Conservation (phyloP, 2,329 filamentous ascomycete species). For the Pyricularia sp. region DNA sequence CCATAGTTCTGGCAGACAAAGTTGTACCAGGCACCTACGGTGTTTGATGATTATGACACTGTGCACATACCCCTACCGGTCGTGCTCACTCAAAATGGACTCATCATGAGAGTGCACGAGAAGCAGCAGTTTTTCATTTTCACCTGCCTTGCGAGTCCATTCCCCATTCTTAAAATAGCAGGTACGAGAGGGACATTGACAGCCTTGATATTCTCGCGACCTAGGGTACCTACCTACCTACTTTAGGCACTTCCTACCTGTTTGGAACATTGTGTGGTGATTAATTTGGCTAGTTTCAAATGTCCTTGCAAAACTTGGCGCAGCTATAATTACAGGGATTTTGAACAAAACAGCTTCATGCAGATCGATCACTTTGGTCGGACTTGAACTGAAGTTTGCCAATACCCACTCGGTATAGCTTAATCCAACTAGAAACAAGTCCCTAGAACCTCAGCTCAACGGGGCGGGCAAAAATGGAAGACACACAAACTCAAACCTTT, state of each 20-base stretch:
- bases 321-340: neutral
- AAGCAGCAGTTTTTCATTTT: neutral
- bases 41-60: neutral
- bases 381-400: neutral
- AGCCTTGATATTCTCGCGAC: neutral
- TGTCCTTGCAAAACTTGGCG: neutral
- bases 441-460: neutral
- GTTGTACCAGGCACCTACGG: no score
- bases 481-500: constrained; percentile 14
- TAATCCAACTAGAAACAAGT: neutral
- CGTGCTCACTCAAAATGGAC: neutral
- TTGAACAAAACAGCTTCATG: neutral
- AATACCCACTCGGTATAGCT: neutral
- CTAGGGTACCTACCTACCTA: no score
- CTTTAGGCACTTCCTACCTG: no score
- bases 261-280: neutral
- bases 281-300: neutral
- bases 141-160: neutral
- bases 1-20: no score
- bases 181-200: neutral
- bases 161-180: neutral
- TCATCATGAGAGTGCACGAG: neutral
- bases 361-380: no score
- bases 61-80: neutral
- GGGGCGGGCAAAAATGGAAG: neutral